Base-by-base conservation (phyloP, 768 basidiomycete genomes). In the Daedalea quercina region DNA sequence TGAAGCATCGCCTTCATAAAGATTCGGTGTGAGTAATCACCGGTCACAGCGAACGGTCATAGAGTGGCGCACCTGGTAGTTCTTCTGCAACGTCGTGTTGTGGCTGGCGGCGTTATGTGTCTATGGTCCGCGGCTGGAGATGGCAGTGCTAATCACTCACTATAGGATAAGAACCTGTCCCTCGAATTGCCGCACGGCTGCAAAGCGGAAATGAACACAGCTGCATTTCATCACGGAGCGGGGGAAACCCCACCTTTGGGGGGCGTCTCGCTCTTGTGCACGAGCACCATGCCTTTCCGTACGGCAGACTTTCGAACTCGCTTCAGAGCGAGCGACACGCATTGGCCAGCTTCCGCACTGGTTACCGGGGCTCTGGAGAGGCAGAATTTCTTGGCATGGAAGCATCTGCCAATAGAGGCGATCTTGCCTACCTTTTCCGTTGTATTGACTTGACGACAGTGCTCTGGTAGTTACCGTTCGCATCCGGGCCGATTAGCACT, bases 251-350 rank as follows among this genome's bases (percentile, higher is more conserved):
- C 60, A 87, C 89, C 87, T 74, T 78, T 79, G 3, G 94, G 94
- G 24, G 81, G 85, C 7, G 70, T 70, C 11, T 95, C 93, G 1
- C 82, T 79, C 67, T 85, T 90, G 52, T 82, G 82, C 0, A 94
- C 84, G 42, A 97, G 72, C 2, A 96, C 90, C 94, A 95, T 94
- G 12, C 94, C 95, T 69, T 97, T 98, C 54, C 95, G 75, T 9
- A 97, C 83, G 20, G 84, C 81, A 8, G 82, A 78, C 50, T 90
- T 74, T 51, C 87, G 78, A 54, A 96, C 85, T 43, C 91, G 80
- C 73, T 98, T 99, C 25, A 99, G 70, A 3, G 95, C 96, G 50
- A 96, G 74, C 8, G 90, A 90, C 19, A 99, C 94, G 47, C 90
- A 91, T 70, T 99, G 96, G 1, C 96, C 96, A 6, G 96, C 96